Percentiles rank a stretch among this genome's conserved stretches.
phyloP scores from a whole-genome alignment of 768 basidiomycete genomes.

The Floccularia luteovirens region DNA sequence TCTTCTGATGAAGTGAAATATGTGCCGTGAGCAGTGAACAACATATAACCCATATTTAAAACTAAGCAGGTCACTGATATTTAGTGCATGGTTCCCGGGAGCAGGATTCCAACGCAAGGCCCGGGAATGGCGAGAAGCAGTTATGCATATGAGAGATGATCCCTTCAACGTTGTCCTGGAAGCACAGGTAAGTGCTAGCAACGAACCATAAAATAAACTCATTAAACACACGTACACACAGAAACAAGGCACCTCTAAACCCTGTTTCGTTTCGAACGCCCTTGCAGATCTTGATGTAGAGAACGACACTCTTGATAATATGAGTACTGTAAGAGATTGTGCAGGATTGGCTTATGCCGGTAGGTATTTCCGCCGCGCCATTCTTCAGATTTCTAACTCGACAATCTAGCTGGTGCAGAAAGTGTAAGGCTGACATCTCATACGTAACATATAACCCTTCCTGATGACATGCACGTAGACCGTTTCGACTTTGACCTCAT shows the following conservation, averaged over 20 bases:
- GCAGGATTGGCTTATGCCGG: conserved; percentile 32
- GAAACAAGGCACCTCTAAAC: conserved; percentile 22
- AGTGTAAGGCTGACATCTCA: conserved; percentile 20
- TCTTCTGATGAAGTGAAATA: conserved; percentile 31
- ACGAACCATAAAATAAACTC: not conserved
- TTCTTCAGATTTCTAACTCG: not conserved
- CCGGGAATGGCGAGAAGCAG: conserved; percentile 37
- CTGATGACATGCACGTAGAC: conserved; percentile 12
- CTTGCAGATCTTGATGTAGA: conserved; percentile 16
- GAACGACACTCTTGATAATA: conserved; percentile 10
- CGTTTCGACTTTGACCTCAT: conserved; percentile 23
- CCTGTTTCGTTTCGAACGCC: conserved; percentile 27
- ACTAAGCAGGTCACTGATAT: conserved; percentile 1
- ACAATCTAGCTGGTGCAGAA: conserved; percentile 29
- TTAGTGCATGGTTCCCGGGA: conserved; percentile 41
- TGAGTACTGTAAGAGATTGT: conserved; percentile 24
- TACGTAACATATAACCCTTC: not conserved
- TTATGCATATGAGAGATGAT: conserved; percentile 39
- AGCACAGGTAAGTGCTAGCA: conserved; percentile 23
- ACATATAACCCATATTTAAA: not conserved
- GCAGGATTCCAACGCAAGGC: conserved; percentile 44
- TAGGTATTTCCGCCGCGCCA: conserved; percentile 8
- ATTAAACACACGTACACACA: conserved; percentile 5
- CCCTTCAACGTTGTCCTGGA: conserved; percentile 29
- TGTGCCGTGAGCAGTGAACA: conserved; percentile 25